These are phyloP conservation scores for Telopea speciosissima DNA, from an alignment of 177 flowering plant species.

Conservation along the genomic window DNA sequence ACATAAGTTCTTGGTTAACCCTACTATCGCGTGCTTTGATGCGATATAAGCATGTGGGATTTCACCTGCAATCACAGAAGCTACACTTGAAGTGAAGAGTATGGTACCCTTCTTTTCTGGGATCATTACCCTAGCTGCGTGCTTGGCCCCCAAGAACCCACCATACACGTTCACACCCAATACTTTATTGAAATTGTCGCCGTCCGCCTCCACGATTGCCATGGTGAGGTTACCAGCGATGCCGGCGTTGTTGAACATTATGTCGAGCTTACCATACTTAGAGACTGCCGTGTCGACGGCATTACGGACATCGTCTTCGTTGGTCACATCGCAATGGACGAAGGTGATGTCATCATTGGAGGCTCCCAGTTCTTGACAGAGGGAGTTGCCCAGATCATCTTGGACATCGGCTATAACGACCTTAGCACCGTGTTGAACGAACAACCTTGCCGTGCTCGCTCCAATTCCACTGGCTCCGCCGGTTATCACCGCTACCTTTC, in stretches of 20 bases:
- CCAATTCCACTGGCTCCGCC: slow-evolving; percentile 33
- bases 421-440: slow-evolving; percentile 25
- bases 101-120: slow-evolving; percentile 22
- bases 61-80: slow-evolving; percentile 9
- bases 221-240: background rate
- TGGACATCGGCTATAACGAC: slow-evolving; percentile 30
- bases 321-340: slow-evolving; percentile 22
- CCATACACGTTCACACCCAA: slow-evolving; percentile 22
- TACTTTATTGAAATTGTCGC: slow-evolving; percentile 13
- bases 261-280: slow-evolving; percentile 21
- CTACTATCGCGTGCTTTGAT: slow-evolving; percentile 34
- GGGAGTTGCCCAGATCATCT: slow-evolving; percentile 20
- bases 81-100: slow-evolving; percentile 18
- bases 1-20: slow-evolving; percentile 24
- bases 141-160: slow-evolving; percentile 28
- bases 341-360: slow-evolving; percentile 3
- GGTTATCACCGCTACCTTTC: slow-evolving; percentile 31
- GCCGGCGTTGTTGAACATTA: slow-evolving; percentile 27
- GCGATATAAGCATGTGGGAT: slow-evolving; percentile 26
- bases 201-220: slow-evolving; percentile 8
- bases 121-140: slow-evolving; percentile 39
- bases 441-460: slow-evolving; percentile 14
- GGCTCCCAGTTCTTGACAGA: slow-evolving; percentile 15
- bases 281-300: slow-evolving; percentile 9
- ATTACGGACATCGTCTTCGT: slow-evolving; percentile 11